Evolutionary conservation across 805 yeast genomes (phyloP).

Genomic region (Phaffomyces thermotolerans): DNA sequence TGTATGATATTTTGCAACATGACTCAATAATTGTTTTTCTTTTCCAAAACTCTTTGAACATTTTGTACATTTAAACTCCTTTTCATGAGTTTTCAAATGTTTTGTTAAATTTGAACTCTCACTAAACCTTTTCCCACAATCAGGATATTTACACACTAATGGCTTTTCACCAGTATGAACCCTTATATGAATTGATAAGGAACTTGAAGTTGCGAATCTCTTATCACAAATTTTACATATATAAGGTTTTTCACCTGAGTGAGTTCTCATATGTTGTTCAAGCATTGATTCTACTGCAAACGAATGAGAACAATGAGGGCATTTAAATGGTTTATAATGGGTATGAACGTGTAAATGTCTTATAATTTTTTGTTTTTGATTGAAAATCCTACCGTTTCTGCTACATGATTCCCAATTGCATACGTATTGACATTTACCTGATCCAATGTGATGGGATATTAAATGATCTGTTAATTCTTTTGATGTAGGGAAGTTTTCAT

Average conservation of each 20-base stretch:
- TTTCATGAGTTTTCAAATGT: conserved; percentile 74
- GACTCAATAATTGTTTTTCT: conserved; percentile 35
- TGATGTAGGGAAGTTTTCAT: conserved; percentile 39
- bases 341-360: conserved; percentile 90
- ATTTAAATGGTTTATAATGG: conserved; percentile 69
- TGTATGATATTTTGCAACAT: conserved; percentile 23
- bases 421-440: conserved; percentile 59
- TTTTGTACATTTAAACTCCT: conserved; percentile 40
- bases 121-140: conserved; percentile 72
- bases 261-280: conserved; percentile 74
- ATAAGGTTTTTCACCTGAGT: conserved; percentile 87
- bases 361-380: conserved; percentile 77
- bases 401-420: conserved; percentile 81
- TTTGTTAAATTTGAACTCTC: conserved; percentile 86
- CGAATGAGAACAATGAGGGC: conserved; percentile 57
- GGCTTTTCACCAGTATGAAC: conserved; percentile 92
- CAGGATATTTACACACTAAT: conserved; percentile 48
- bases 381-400: conserved; percentile 53
- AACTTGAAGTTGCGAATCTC: conserved; percentile 72
- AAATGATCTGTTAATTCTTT: conserved; percentile 69
- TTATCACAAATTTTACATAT: conserved; percentile 68
- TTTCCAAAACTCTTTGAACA: conserved; percentile 50
- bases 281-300: conserved; percentile 77
- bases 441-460: conserved; percentile 58
- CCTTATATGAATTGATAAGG: conserved; percentile 75